A percentile compares a stretch with the other conserved stretches of the same genome.
phyloP scores from a whole-genome alignment of 148 eudicot species.

The Rhododendron ferrugineum region DNA sequence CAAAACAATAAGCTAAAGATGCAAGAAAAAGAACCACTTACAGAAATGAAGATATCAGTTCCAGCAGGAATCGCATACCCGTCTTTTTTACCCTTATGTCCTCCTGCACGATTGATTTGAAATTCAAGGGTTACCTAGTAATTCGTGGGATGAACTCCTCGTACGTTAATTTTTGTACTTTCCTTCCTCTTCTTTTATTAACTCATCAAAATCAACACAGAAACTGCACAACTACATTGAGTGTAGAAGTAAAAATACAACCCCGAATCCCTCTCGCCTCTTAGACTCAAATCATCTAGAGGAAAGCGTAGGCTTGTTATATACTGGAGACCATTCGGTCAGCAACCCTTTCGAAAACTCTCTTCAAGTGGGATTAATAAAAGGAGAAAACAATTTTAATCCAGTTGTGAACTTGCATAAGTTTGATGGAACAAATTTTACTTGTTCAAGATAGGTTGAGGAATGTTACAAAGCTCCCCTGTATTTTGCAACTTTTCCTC shows the following conservation, averaged over 20 bases:
- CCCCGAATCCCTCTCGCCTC: background rate
- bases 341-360: background rate
- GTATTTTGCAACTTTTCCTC: background rate
- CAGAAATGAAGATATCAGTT: slow-evolving; percentile 89
- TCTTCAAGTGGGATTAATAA: background rate
- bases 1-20: background rate
- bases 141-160: background rate
- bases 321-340: background rate
- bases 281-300: background rate
- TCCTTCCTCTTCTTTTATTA: slow-evolving; percentile 1
- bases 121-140: slow-evolving; percentile 3
- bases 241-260: background rate
- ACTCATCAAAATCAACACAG: background rate
- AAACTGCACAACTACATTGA: background rate
- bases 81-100: slow-evolving; percentile 62
- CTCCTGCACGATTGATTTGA: slow-evolving; percentile 51
- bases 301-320: background rate
- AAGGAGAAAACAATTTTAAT: background rate
- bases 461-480: background rate
- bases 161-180: background rate
- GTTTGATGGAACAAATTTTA: background rate
- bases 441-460: background rate
- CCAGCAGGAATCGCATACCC: slow-evolving; percentile 86
- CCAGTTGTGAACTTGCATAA: background rate
- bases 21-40: slow-evolving; percentile 31